These are phyloP conservation scores for Lojkania enalia DNA, from an alignment of 2,329 filamentous ascomycete genomes.

Conservation along the genomic window DNA sequence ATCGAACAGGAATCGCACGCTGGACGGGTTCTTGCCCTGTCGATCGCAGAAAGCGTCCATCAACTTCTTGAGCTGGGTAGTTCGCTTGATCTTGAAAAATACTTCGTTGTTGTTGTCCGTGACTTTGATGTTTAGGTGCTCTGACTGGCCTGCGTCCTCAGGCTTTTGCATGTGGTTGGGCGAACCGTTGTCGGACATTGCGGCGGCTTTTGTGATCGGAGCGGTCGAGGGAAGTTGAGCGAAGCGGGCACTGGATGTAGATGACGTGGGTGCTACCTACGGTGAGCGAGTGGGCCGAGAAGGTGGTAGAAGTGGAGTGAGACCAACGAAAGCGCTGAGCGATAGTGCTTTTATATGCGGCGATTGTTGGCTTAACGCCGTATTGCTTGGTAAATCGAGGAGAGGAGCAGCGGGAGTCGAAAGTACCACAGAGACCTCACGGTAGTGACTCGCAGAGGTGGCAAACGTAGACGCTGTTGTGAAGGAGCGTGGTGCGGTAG, in stretches of 20 bases:
- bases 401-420: too few relatives aligned
- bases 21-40: constrained; percentile 82
- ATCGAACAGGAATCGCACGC: constrained; percentile 94
- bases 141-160: constrained; percentile 56
- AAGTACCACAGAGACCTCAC: too few relatives aligned
- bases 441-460: too few relatives aligned
- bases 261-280: too few relatives aligned
- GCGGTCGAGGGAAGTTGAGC: too few relatives aligned
- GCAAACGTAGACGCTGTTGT: too few relatives aligned
- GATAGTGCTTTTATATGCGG: neutral
- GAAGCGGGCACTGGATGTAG: too few relatives aligned
- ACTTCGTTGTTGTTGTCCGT: constrained; percentile 99
- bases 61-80: constrained; percentile 92
- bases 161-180: constrained; percentile 49
- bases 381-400: too few relatives aligned
- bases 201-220: neutral
- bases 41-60: constrained; percentile 98
- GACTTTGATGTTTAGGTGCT: constrained; percentile 99
- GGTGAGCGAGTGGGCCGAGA: neutral
- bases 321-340: neutral
- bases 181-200: constrained; percentile 51
- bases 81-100: constrained; percentile 99
- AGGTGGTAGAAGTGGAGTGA: neutral
- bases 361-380: neutral
- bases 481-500: too few relatives aligned